Evolutionary conservation across 176 grass and related monocot species (phyloP), one percentile per base, ranked within the genome.

Genomic region (Bonia amplexicaulis): DNA sequence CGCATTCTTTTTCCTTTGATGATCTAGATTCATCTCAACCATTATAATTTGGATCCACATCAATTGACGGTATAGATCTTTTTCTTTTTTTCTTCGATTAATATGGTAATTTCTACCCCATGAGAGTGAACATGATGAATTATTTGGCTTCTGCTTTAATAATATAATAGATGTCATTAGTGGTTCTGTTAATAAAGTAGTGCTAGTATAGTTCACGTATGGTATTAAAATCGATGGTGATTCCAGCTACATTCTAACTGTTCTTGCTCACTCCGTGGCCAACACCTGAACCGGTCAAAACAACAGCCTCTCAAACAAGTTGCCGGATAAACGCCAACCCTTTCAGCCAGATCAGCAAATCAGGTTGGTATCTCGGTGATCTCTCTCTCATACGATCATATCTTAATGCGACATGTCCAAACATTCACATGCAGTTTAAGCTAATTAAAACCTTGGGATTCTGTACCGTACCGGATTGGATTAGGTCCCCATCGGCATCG

Each of bases 261-360:
- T 49, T 73, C 59, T 87, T 83, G 84, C 74, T 62, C 60, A 27
- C 74, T 67, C 66, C 31, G 7, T 6, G 46, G 25, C 35, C 25
- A 84, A 35, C 45, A 71, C 49, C 80, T 90, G 88, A 90, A 89
- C 40, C 48, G 31, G 88, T 90, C 88, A 90, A 73, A 22, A 58
- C 15, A 66, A 29, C 51, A 82, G 74, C 82, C 31, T 78, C 58
- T 71, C 23, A 11, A 70, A 48, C 83, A 89, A 69, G 82, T 71
- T 81, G 83, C 55, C 35, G 9, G 12, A 81, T 52, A 45, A 33
- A 10, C 39, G 11, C 63, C 14, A 25, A 33, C 55, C 54, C 37
- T 63, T 54, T 54, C 77, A 5, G 1, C 4, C 17, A 9, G 57
- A 53, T 14, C 11, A 15, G 11, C 13, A 9, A 35, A 54, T 84